Conservation (phyloP, 176 grass and related monocot genomes). For the Bromus sterilis region DNA sequence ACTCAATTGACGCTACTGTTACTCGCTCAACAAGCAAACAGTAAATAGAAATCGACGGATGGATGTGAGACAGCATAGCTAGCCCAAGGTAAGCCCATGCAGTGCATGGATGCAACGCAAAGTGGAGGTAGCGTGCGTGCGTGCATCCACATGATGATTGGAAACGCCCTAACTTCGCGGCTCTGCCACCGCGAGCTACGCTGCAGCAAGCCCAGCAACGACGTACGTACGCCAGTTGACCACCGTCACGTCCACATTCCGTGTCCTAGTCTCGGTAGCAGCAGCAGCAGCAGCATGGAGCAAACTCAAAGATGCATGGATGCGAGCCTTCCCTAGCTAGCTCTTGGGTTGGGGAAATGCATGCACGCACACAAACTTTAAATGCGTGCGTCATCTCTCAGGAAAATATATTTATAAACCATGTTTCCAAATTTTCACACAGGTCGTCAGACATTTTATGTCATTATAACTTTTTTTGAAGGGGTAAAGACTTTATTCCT, state of each 20-base stretch:
- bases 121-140: background rate
- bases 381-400: too few relatives aligned
- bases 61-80: background rate
- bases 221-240: slow-evolving; percentile 11
- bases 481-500: too few relatives aligned
- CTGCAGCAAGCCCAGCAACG: background rate
- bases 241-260: background rate
- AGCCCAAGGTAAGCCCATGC: background rate
- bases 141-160: slow-evolving; percentile 51
- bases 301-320: background rate
- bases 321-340: background rate
- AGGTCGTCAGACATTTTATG: too few relatives aligned
- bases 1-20: background rate
- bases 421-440: too few relatives aligned
- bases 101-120: background rate
- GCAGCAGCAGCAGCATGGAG: background rate
- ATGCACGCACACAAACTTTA: background rate
- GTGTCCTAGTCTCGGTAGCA: background rate
- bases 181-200: background rate
- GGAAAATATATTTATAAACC: too few relatives aligned
- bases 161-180: slow-evolving; percentile 50
- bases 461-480: too few relatives aligned
- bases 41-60: slow-evolving; percentile 9
- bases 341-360: background rate
- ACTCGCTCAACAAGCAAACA: slow-evolving; percentile 16